phyloP scores from a whole-genome alignment of 2,329 filamentous ascomycete species.

The Pseudogymnoascus sp. region DNA sequence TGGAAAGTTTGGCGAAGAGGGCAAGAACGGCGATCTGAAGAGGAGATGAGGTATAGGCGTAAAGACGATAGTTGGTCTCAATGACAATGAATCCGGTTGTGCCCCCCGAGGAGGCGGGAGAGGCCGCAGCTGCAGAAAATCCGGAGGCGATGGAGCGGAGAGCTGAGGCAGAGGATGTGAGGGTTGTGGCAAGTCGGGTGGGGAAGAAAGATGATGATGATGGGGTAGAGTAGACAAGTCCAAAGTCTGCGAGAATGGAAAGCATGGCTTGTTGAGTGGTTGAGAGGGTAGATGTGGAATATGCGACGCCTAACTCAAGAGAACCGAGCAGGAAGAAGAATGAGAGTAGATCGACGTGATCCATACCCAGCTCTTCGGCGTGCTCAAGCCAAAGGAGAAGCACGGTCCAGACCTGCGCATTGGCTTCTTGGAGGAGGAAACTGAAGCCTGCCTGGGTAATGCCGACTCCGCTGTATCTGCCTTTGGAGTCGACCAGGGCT shows the following conservation, averaged over 20 bases:
- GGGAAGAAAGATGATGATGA: slow-evolving; percentile 68
- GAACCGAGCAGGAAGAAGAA: slow-evolving; percentile 95
- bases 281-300: slow-evolving; percentile 77
- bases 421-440: slow-evolving; percentile 88
- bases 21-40: slow-evolving; percentile 90
- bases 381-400: slow-evolving; percentile 89
- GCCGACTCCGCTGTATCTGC: slow-evolving; percentile 42
- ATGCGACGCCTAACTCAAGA: slow-evolving; percentile 83
- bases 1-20: slow-evolving; percentile 79
- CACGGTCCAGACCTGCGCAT: slow-evolving; percentile 94
- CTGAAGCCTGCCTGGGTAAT: slow-evolving; percentile 94
- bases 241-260: slow-evolving; percentile 84
- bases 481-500: slow-evolving; percentile 61
- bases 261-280: slow-evolving; percentile 80
- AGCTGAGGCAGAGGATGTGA: slow-evolving; percentile 66
- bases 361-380: slow-evolving; percentile 62
- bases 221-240: slow-evolving; percentile 71
- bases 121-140: slow-evolving; percentile 52
- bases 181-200: slow-evolving; percentile 85
- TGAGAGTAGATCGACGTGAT: slow-evolving; percentile 86
- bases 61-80: slow-evolving; percentile 95
- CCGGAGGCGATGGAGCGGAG: slow-evolving; percentile 63
- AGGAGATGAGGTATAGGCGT: slow-evolving; percentile 90
- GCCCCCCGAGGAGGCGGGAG: slow-evolving; percentile 25
- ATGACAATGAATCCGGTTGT: slow-evolving; percentile 82